Evolutionary conservation across 192 early-diverging fungal genomes (phyloP).

Genomic region (Backusella morwellensis): DNA sequence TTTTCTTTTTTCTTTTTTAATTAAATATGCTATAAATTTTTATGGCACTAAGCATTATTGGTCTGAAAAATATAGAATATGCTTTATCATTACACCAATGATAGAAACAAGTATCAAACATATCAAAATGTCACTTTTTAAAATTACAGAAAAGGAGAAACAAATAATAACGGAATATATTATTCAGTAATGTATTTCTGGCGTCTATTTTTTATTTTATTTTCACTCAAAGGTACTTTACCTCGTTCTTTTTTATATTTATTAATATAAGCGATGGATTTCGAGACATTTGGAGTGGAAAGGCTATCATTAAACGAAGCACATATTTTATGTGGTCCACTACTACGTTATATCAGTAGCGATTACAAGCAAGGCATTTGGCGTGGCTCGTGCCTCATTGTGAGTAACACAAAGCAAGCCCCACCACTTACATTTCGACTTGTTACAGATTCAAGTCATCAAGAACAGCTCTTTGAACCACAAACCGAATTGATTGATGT

Average conservation of each 20-base stretch:
- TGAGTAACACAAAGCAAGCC: constrained; percentile 31
- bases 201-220: background rate
- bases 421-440: constrained; percentile 17
- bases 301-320: background rate
- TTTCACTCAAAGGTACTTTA: too few species aligned
- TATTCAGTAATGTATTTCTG: background rate
- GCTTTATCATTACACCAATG: background rate
- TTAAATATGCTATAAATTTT: too few species aligned
- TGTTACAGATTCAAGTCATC: constrained; percentile 9
- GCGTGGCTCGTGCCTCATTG: constrained; percentile 45
- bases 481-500: constrained; percentile 44
- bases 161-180: background rate
- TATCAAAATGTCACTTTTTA: background rate
- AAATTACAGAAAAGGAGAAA: background rate
- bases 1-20: too few species aligned
- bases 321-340: constrained; percentile 38
- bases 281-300: background rate
- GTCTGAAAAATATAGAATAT: background rate
- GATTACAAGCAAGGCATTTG: constrained; percentile 37
- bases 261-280: background rate
- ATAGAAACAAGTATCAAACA: background rate
- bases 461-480: background rate
- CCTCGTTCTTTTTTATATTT: constrained; percentile 1
- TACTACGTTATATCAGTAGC: constrained; percentile 43
- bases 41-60: background rate